Evolutionary conservation across 2,329 filamentous ascomycete species (phyloP).

Genomic region (Arthrobotrys sinensis): DNA sequence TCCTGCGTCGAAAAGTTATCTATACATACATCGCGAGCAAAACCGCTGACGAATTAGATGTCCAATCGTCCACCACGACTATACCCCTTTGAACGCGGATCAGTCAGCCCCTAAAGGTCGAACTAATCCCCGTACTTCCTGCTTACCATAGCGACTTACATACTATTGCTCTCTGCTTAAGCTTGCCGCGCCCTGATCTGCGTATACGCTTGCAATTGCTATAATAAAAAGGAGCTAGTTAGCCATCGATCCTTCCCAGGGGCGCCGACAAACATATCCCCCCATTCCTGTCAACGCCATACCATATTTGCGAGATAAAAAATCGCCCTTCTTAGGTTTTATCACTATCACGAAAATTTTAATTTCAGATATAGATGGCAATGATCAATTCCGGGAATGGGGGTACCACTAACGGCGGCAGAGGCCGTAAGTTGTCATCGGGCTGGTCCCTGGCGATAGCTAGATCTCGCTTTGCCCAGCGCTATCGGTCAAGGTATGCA

Average conservation of each 20-base stretch:
- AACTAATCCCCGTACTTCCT: slow-evolving; percentile 1
- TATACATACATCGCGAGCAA: neutral
- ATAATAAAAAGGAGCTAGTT: slow-evolving; percentile 7
- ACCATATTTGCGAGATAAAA: neutral
- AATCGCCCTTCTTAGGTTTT: neutral
- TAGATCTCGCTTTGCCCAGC: slow-evolving; percentile 50
- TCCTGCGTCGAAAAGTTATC: no score
- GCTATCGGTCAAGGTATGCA: slow-evolving; percentile 48
- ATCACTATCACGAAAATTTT: slow-evolving; percentile 3
- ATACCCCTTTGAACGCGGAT: slow-evolving; percentile 18
- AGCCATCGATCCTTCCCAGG: neutral
- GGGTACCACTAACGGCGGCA: slow-evolving; percentile 16
- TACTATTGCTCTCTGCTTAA: neutral
- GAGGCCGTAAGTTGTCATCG: slow-evolving; percentile 50
- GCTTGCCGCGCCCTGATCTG: slow-evolving; percentile 14
- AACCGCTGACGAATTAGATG: slow-evolving; percentile 12
- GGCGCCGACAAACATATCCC: neutral
- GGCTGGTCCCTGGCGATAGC: slow-evolving; percentile 54
- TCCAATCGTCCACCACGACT: slow-evolving; percentile 1
- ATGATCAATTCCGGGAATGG: slow-evolving; percentile 37
- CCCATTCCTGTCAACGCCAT: no score
- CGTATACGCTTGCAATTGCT: slow-evolving; percentile 16
- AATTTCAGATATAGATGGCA: neutral
- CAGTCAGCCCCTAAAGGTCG: slow-evolving; percentile 5
- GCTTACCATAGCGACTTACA: slow-evolving; percentile 17